Evolutionary conservation across 208 protist genomes (phyloP), one percentile per base, ranked within the genome.

Genomic region (Leishmania arabica): DNA sequence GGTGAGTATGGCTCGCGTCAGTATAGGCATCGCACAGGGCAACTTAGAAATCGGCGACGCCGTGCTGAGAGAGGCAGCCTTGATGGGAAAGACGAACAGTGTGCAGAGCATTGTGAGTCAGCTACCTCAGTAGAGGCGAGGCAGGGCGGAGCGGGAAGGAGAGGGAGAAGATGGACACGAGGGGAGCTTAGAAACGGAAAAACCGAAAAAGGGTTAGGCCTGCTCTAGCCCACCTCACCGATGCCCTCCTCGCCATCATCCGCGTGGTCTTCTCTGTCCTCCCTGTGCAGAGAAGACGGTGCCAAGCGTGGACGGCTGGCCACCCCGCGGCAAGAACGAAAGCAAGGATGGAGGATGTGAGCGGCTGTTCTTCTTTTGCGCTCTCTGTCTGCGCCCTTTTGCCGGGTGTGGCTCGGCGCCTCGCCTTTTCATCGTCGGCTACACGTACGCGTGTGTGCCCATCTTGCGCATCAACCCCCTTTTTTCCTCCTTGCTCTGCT

Each of bases 1-100:
- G 13, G 92, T 96, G 49, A 90, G 91, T 75, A 65, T 96, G 27
- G 92, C 95, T 17, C 91, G 93, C 5, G 93, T 98, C 24, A 94
- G 86, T 70, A 93, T 96, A 70, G 95, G 93, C 77, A 91, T 97
- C 54, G 88, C 90, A n/a, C 84, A 88, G 45, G 92, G 92, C 45
- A 94, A 92, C 72, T 87, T 88, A 1, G 86, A 87, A 11, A 86
- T 95, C n/a, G 86, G 91, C 19, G 86, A 97, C 60, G 83, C 87
- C 11, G 87, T 96, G 45, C 76, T 96, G 49, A 76, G 74, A 53
- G 88, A 95, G 74, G 90, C 89, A 1, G 88, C 89, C 19, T 68
- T 75, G 64, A 94, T 96, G 91, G 93, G 93, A 1, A 84, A 90
- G 75, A 75, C 85, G 45, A 85, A 91, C 80, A 89, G 89, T 34